These are phyloP conservation scores for Russula dissimulans DNA, from an alignment of 768 basidiomycete genomes.

Conservation along the genomic window DNA sequence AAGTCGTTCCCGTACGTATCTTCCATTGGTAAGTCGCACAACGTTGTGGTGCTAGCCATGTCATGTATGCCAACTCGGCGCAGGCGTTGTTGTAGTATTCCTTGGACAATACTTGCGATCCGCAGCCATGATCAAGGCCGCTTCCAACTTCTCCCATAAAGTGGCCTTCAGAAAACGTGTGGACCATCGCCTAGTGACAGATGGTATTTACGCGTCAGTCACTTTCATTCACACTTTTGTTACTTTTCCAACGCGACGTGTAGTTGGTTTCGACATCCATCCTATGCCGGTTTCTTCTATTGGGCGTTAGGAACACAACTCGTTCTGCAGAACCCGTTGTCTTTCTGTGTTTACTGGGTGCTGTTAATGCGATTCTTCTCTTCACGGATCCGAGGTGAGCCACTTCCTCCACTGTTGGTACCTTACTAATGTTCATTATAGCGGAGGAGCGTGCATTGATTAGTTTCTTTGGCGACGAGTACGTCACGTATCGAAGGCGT, in stretches of 20 bases:
- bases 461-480: slow-evolving; percentile 85
- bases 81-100: slow-evolving; percentile 59
- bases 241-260: neutral
- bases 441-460: slow-evolving; percentile 76
- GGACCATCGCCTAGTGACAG: slow-evolving; percentile 73
- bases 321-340: slow-evolving; percentile 77
- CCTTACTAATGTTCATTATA: slow-evolving; percentile 25
- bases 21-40: slow-evolving; percentile 39
- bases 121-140: slow-evolving; percentile 92
- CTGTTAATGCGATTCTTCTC: slow-evolving; percentile 87
- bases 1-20: slow-evolving; percentile 57
- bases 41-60: neutral
- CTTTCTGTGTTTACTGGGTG: slow-evolving; percentile 52
- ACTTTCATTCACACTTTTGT: neutral
- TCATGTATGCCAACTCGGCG: neutral
- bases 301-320: slow-evolving; percentile 96
- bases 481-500: slow-evolving; percentile 59
- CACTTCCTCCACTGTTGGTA: neutral
- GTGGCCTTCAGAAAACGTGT: slow-evolving; percentile 68
- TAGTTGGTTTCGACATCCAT: slow-evolving; percentile 89
- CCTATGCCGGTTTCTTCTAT: slow-evolving; percentile 95
- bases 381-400: slow-evolving; percentile 65
- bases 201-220: slow-evolving; percentile 81
- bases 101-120: slow-evolving; percentile 76
- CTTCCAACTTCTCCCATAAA: slow-evolving; percentile 86